Evolutionary conservation across 2,329 filamentous ascomycete genomes (phyloP).

Genomic region (Ophiosphaerella korrae): DNA sequence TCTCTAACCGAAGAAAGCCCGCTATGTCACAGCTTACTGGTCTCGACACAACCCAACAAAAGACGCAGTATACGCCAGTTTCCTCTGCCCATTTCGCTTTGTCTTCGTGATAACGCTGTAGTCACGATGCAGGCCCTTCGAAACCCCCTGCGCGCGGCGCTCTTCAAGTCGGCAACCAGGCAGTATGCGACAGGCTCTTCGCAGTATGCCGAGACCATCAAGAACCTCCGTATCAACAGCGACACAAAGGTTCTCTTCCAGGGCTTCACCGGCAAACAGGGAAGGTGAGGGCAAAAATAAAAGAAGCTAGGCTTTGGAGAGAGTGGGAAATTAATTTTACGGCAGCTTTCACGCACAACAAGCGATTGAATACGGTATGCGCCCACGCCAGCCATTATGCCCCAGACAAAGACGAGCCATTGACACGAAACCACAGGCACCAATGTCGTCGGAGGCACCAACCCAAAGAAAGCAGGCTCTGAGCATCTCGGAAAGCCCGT

Average conservation of each 20-base stretch:
- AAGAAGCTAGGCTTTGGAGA: not conserved
- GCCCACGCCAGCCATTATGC: slow-evolving; percentile 20
- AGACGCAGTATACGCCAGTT: slow-evolving; percentile 20
- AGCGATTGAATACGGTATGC: slow-evolving; percentile 95
- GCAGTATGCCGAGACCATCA: slow-evolving; percentile 53
- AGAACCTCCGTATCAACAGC: slow-evolving; percentile 88
- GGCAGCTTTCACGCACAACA: slow-evolving; percentile 93
- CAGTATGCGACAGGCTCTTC: slow-evolving; percentile 77
- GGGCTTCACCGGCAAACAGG: slow-evolving; percentile 96
- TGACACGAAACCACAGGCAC: slow-evolving; percentile 67
- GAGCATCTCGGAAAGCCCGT: slow-evolving; percentile 91
- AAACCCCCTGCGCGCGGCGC: slow-evolving; percentile 71
- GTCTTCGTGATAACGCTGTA: slow-evolving; percentile 32
- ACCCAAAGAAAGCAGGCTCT: slow-evolving; percentile 96
- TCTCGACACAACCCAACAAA: slow-evolving; percentile 21
- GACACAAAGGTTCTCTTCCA: slow-evolving; percentile 97
- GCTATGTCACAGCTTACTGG: slow-evolving; percentile 29
- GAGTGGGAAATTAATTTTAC: slow-evolving; percentile 17
- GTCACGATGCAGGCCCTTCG: slow-evolving; percentile 83
- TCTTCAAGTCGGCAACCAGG: slow-evolving; percentile 70
- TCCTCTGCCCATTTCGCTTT: slow-evolving; percentile 21
- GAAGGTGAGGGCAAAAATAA: slow-evolving; percentile 60
- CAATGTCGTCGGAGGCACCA: slow-evolving; percentile 96
- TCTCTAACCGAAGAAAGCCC: slow-evolving; percentile 25
- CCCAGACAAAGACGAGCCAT: slow-evolving; percentile 25